A percentile compares a stretch with the other conserved stretches of the same genome.
phyloP scores from a whole-genome alignment of 1,284 basidiomycete species.

The Cutaneotrichosporon spelunceum region DNA sequence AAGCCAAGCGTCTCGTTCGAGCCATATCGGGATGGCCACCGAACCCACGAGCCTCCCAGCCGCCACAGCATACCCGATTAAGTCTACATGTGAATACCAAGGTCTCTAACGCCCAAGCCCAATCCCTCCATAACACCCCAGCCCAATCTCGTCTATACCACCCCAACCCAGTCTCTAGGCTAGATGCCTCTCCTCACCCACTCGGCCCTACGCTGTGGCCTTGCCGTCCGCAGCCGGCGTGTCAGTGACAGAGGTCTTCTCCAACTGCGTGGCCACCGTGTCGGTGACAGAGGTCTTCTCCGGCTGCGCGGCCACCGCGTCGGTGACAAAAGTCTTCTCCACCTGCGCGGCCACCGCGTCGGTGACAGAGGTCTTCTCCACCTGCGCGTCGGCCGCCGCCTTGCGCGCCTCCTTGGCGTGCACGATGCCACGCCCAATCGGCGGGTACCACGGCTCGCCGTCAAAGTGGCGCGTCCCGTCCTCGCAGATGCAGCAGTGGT shows the following conservation, averaged over 20 bases:
- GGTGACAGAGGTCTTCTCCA: not conserved
- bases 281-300: not conserved
- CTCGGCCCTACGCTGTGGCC: not conserved
- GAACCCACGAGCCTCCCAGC: too few relatives aligned
- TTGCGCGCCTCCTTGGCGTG: not conserved
- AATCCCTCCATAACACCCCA: too few relatives aligned
- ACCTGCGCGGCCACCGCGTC: not conserved
- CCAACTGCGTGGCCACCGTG: not conserved
- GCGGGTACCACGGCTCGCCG: constrained; percentile 38
- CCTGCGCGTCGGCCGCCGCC: not conserved
- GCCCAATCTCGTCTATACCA: not conserved
- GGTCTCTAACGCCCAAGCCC: too few relatives aligned
- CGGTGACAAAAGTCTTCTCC: not conserved
- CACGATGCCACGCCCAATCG: constrained; percentile 43
- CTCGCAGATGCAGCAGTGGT: constrained; percentile 45
- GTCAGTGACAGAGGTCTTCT: not conserved
- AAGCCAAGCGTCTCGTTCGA: too few relatives aligned
- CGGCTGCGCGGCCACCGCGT: not conserved
- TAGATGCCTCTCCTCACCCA: not conserved
- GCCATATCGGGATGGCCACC: too few relatives aligned
- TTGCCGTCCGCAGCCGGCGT: not conserved
- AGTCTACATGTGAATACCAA: too few relatives aligned
- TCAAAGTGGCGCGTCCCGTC: constrained; percentile 38
- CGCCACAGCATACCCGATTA: too few relatives aligned
- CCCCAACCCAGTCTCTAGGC: not conserved